A percentile compares a stretch with the other conserved stretches of the same genome.
Conservation (phyloP, 108 stramenopile species). For the Mayamaea pseudoterrestris region DNA sequence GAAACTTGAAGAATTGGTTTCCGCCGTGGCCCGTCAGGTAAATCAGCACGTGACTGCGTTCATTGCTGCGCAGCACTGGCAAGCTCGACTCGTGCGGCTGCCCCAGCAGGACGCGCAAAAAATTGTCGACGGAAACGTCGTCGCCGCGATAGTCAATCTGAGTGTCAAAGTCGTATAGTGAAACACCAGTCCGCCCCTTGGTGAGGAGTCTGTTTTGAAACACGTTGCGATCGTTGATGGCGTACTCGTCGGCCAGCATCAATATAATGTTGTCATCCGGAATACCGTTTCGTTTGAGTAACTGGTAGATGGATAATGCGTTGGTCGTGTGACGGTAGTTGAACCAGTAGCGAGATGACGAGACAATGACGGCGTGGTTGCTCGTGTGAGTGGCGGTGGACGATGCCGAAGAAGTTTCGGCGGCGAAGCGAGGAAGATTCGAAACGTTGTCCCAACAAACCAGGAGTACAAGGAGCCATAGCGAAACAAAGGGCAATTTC, state of each 20-base stretch:
- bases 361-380: constrained; percentile 63
- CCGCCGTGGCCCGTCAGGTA: constrained; percentile 96
- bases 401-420: too few species aligned
- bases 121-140: constrained; percentile 91
- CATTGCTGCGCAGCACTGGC: constrained; percentile 16
- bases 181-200: constrained; percentile 11
- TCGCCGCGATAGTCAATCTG: constrained; percentile 88
- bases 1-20: constrained; percentile 94
- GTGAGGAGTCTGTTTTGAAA: constrained; percentile 51
- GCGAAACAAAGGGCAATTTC: too few species aligned
- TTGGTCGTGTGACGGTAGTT: constrained; percentile 91
- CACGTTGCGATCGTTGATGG: constrained; percentile 60
- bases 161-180: constrained; percentile 42
- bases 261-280: constrained; percentile 75
- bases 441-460: too few species aligned
- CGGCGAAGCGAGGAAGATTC: too few species aligned
- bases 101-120: constrained; percentile 64
- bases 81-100: constrained; percentile 9
- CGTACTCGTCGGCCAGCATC: constrained; percentile 85
- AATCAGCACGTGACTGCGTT: constrained; percentile 58
- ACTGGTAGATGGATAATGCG: constrained; percentile 62
- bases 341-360: constrained; percentile 83
- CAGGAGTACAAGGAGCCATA: too few species aligned
- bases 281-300: constrained; percentile 44
- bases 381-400: too few species aligned